phyloP scores from a whole-genome alignment of 169 alveolate genomes.

The Plasmodium fragile region DNA sequence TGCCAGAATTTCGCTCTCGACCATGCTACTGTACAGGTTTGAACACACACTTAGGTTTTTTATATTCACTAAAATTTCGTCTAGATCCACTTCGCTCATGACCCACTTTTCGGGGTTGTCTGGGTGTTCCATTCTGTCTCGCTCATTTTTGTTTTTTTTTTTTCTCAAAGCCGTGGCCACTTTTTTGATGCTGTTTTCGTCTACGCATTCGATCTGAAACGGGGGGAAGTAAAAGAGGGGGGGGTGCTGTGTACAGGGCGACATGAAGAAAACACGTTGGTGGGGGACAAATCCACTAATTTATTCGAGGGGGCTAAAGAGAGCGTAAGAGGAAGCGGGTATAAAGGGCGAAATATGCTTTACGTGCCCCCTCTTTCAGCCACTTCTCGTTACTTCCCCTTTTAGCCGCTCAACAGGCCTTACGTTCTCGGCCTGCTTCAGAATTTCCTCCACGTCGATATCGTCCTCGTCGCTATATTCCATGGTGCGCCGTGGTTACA shows the following conservation, averaged over 20 bases:
- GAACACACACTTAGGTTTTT: conserved; percentile 73
- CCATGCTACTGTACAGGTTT: conserved; percentile 66
- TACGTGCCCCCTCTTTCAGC: not conserved
- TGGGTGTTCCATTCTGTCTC: conserved; percentile 74
- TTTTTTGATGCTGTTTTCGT: conserved; percentile 66
- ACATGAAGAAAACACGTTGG: not conserved
- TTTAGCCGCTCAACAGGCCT: not conserved
- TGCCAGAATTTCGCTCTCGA: conserved; percentile 42
- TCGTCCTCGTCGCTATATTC: conserved; percentile 74
- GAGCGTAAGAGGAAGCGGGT: not conserved
- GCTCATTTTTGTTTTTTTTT: conserved; percentile 62
- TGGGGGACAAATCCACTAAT: not conserved
- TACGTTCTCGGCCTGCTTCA: conserved; percentile 72
- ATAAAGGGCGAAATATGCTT: not conserved
- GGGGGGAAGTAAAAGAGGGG: not conserved
- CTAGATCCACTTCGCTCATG: conserved; percentile 72
- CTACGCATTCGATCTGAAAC: conserved; percentile 53
- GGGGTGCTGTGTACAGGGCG: not conserved
- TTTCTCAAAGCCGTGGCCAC: conserved; percentile 50
- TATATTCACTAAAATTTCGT: conserved; percentile 57
- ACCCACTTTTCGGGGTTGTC: conserved; percentile 76
- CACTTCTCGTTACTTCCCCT: not conserved
- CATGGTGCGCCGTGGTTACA: conserved; percentile 3
- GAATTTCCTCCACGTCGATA: conserved; percentile 64
- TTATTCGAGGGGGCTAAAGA: not conserved